Evolutionary conservation across 345 rosid species (phyloP), one percentile per base, ranked within the genome.

Genomic region (Eucalyptus cloeziana): DNA sequence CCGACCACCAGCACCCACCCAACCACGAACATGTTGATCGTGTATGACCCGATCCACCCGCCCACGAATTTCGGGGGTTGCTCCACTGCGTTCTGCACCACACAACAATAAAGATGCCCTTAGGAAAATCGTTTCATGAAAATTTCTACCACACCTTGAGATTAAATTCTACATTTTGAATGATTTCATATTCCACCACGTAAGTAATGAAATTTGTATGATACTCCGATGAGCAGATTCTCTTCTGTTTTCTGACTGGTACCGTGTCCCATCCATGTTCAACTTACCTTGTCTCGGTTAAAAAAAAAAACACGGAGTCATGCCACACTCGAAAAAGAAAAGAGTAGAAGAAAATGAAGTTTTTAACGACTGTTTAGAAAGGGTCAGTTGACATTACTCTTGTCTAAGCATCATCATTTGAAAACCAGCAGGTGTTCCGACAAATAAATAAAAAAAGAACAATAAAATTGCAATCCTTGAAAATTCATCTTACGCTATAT

Each of bases 1-100:
- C 99, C 99, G 22, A 98, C 97, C 44, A 98, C 91, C 1, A 95
- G 90, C 14, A 98, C 99, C 99, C 99, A 98, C 50, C 96, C 98
- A 13, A 97, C 98, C n/a, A 98, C 91, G 40, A 96, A 95, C 7
- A 93, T 91, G 88, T 98, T 98, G 76, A 97, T 94, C 86, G 97
- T 92, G 94, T 89, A 98, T 3, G 99, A 85, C 86, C 99, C 99
- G 1, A 94, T 94, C 99, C 99, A 98, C 91, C 95, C 86, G 7
- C 98, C 99, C 17, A 95, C 86, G 33, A 89, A 95, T 92, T 89
- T 96, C 0, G 99, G 95, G 4, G 99, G 99, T 89, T 93, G 97
- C 92, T 97, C 99, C 90, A 97, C 96, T 1, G 99, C 99, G 89
- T 96, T 98, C 98, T 96, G 96, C 92, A 79, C 85, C 90, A 44